Conservation (phyloP, 2,329 filamentous ascomycete species). For the Paecilomyces dactylethromorphus region DNA sequence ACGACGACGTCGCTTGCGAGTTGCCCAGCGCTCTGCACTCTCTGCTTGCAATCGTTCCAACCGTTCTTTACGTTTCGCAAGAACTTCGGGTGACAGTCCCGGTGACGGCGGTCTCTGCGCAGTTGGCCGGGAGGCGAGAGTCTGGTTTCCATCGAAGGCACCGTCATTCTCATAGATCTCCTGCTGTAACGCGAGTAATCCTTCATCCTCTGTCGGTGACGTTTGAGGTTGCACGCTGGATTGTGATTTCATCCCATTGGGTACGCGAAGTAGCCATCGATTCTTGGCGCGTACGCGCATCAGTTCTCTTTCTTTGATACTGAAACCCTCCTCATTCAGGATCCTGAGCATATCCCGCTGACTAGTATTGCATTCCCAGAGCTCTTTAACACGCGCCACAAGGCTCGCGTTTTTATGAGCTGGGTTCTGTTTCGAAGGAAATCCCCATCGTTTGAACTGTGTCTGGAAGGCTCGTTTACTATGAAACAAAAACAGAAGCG, state of each 20-base stretch:
- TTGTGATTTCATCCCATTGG: constrained; percentile 51
- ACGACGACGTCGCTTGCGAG: constrained; percentile 61
- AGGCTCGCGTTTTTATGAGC: constrained; percentile 64
- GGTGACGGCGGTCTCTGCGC: constrained; percentile 15
- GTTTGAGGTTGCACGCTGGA: constrained; percentile 17
- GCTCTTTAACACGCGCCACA: constrained; percentile 62
- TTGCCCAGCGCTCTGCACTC: constrained; percentile 56
- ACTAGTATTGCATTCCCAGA: constrained; percentile 69
- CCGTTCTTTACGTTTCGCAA: constrained; percentile 49
- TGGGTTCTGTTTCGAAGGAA: constrained; percentile 67
- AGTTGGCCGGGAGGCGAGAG: constrained; percentile 15
- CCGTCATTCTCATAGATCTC: constrained; percentile 29
- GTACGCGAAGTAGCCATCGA: constrained; percentile 58
- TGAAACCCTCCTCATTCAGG: constrained; percentile 65
- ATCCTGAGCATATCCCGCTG: constrained; percentile 68
- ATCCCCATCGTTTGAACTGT: constrained; percentile 72
- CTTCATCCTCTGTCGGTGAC: constrained; percentile 27
- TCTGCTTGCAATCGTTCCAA: constrained; percentile 51
- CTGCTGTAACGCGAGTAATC: constrained; percentile 31
- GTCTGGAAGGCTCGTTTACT: constrained; percentile 72
- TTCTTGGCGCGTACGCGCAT: constrained; percentile 64
- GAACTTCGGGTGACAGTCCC: constrained; percentile 40
- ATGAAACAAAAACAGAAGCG: constrained; percentile 6
- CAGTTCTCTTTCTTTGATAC: constrained; percentile 65
- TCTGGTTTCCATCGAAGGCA: constrained; percentile 20